These are phyloP conservation scores for Psilocybe tampanensis DNA, from an alignment of 768 basidiomycete genomes.

Conservation along the genomic window DNA sequence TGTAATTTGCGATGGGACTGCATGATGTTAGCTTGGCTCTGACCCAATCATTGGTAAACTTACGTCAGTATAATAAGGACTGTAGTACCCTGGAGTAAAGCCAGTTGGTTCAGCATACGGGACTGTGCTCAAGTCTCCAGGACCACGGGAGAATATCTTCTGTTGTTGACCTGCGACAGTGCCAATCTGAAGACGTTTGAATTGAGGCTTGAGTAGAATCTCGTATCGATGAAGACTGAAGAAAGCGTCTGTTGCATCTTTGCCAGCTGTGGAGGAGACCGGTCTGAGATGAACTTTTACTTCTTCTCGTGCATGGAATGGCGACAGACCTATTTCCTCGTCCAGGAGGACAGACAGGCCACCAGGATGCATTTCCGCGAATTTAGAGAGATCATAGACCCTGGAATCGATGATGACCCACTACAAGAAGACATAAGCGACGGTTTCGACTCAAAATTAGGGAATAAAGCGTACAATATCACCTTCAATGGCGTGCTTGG, in stretches of 20 bases:
- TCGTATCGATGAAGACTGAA: constrained; percentile 89
- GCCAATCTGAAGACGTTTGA: constrained; percentile 76
- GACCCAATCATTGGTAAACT: constrained; percentile 29
- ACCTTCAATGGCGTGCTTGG: constrained; percentile 1
- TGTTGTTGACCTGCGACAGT: constrained; percentile 63
- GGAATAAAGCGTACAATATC: background rate
- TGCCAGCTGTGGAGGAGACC: constrained; percentile 55
- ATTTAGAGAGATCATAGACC: constrained; percentile 82
- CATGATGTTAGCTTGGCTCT: background rate
- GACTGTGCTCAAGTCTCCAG: constrained; percentile 68
- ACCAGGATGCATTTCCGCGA: constrained; percentile 83
- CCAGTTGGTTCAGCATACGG: constrained; percentile 92
- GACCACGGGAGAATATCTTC: constrained; percentile 46
- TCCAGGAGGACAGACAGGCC: constrained; percentile 80
- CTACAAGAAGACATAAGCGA: constrained; percentile 31
- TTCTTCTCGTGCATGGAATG: background rate
- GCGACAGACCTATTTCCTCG: constrained; percentile 64
- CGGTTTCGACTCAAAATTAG: background rate
- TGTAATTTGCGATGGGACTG: constrained; percentile 62
- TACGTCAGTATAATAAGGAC: constrained; percentile 78
- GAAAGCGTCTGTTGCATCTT: constrained; percentile 88
- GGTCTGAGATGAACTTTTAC: background rate
- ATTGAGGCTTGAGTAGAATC: constrained; percentile 76
- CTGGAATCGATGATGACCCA: constrained; percentile 75
- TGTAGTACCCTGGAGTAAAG: constrained; percentile 68